phyloP scores from a whole-genome alignment of 148 eudicot genomes.

The Nepenthes gracilis region DNA sequence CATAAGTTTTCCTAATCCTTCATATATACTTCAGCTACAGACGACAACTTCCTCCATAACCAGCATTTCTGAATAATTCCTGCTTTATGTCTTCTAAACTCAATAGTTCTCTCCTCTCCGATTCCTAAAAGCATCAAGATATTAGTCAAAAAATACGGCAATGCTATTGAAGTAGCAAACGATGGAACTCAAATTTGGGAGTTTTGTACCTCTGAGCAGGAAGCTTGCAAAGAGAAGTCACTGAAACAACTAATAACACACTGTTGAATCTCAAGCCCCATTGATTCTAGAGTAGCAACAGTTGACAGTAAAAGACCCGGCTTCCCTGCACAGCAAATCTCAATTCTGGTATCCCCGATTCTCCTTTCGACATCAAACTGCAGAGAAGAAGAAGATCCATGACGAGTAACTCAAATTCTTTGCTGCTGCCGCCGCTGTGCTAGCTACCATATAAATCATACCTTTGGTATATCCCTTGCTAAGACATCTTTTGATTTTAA shows the following conservation, averaged over 20 bases:
- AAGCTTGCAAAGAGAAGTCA: slow-evolving; percentile 67
- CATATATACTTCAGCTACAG: background rate
- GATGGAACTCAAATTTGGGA: background rate
- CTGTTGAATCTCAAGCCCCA: slow-evolving; percentile 75
- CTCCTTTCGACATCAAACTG: slow-evolving; percentile 75
- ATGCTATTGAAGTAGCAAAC: background rate
- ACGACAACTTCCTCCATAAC: slow-evolving; percentile 82
- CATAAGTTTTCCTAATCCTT: background rate
- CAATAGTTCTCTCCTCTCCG: slow-evolving; percentile 38
- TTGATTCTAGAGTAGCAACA: slow-evolving; percentile 48
- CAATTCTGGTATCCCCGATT: slow-evolving; percentile 40
- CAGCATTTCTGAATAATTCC: slow-evolving; percentile 69
- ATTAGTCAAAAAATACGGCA: background rate
- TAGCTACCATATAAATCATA: slow-evolving; percentile 4
- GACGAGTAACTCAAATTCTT: background rate
- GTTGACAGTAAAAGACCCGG: slow-evolving; percentile 61
- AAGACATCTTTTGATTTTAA: slow-evolving; percentile 36
- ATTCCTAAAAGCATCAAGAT: slow-evolving; percentile 14
- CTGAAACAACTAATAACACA: slow-evolving; percentile 74
- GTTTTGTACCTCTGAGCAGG: slow-evolving; percentile 53
- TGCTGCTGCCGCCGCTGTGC: background rate
- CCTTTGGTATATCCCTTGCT: slow-evolving; percentile 66
- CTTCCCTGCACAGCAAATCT: slow-evolving; percentile 58
- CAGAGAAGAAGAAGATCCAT: background rate
- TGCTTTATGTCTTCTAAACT: slow-evolving; percentile 76